Conservation (phyloP, 345 rosid species). For the sweet orange (Citrus sinensis) region DNA sequence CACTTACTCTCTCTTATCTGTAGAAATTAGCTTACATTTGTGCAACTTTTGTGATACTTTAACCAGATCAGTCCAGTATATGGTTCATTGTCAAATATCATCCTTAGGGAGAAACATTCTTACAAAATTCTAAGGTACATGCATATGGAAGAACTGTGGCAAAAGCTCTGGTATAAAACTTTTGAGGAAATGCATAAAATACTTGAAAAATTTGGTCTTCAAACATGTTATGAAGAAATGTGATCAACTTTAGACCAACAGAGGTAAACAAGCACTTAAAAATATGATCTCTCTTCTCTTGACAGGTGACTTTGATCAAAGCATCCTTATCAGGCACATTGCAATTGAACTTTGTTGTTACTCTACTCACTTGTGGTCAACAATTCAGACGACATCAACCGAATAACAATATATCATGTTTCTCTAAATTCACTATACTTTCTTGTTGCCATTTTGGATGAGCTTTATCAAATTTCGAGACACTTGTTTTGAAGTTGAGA, state of each 20-base stretch:
- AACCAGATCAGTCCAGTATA: neutral
- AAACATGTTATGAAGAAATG: neutral
- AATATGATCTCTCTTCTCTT: neutral
- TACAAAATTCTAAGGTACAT: neutral
- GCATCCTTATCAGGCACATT: conserved; percentile 11
- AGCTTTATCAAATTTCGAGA: conserved; percentile 6
- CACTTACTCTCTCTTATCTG: no score
- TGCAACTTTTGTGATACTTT: neutral
- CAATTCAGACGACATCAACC: neutral
- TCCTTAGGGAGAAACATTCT: neutral
- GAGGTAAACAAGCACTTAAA: neutral
- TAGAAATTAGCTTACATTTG: neutral
- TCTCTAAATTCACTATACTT: conserved; percentile 1
- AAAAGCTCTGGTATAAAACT: neutral
- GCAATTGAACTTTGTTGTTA: conserved; percentile 3
- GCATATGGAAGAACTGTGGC: neutral
- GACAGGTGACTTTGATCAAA: neutral
- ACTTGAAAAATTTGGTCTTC: neutral
- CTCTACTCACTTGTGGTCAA: neutral
- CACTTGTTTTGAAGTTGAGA: neutral
- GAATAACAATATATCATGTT: neutral
- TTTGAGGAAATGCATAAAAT: neutral
- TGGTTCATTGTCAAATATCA: conserved; percentile 7
- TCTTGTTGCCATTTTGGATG: conserved; percentile 4
- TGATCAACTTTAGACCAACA: neutral